A percentile compares a stretch with the other conserved stretches of the same genome.
phyloP scores from a whole-genome alignment of 1,284 basidiomycete genomes.

The Neotropicomus parvogracilis region DNA sequence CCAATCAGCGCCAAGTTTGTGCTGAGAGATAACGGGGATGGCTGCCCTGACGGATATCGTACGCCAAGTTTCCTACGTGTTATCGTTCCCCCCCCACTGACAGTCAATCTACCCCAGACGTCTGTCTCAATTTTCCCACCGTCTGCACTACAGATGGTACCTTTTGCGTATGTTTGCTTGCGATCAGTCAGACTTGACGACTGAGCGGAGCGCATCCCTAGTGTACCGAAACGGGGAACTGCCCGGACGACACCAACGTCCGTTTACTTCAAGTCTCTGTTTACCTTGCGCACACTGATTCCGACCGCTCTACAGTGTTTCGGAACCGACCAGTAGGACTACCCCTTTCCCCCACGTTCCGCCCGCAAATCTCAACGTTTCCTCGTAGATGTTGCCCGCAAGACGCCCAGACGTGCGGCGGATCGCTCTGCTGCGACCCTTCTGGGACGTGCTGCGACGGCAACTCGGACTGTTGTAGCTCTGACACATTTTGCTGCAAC shows the following conservation, averaged over 20 bases:
- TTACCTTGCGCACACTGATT: not conserved
- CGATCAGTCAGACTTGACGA: not conserved
- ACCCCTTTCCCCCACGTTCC: no score
- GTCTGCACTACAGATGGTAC: slow-evolving; percentile 20
- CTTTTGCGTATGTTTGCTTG: slow-evolving; percentile 19
- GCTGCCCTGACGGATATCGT: slow-evolving; percentile 22
- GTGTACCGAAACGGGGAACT: slow-evolving; percentile 13
- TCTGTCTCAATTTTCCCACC: slow-evolving; percentile 23
- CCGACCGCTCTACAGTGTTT: slow-evolving; percentile 8
- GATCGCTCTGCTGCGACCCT: slow-evolving; percentile 3
- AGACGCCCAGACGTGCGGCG: slow-evolving; percentile 10
- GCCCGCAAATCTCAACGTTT: not conserved
- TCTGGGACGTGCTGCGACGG: slow-evolving; percentile 13
- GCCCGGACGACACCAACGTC: slow-evolving; percentile 21
- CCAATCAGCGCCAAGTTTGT: slow-evolving; percentile 10
- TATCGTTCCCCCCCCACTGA: not conserved
- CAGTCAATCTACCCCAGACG: slow-evolving; percentile 5
- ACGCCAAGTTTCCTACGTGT: not conserved
- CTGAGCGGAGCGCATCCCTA: slow-evolving; percentile 4
- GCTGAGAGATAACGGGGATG: slow-evolving; percentile 7
- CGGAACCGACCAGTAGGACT: slow-evolving; percentile 6
- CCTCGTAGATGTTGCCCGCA: slow-evolving; percentile 14
- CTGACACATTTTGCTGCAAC: slow-evolving; percentile 17
- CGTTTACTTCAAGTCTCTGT: slow-evolving; percentile 1
- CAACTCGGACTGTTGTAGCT: slow-evolving; percentile 8